Conservation (phyloP, 176 grass and related monocot genomes). For the Oryza australiensis region DNA sequence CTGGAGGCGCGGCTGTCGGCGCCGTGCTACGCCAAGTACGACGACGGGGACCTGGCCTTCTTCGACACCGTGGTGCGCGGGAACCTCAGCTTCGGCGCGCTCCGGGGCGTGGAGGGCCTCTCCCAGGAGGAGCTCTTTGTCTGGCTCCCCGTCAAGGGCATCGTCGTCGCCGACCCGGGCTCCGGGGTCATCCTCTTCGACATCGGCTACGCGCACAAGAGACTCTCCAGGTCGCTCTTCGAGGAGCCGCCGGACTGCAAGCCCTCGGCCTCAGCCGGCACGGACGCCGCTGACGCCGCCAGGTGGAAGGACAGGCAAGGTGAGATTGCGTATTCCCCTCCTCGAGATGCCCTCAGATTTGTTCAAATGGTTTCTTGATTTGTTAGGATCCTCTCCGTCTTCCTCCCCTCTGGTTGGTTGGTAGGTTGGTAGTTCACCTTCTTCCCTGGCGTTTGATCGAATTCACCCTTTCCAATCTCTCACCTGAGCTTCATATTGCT, state of each 20-base stretch:
- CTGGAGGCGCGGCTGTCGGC: slow-evolving; percentile 58
- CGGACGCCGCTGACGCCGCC: slow-evolving; percentile 28
- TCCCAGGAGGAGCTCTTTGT: slow-evolving; percentile 93
- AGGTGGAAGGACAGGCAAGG: slow-evolving; percentile 42
- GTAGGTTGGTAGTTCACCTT: slow-evolving; percentile 40
- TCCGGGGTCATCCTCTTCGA: slow-evolving; percentile 88
- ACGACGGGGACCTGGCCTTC: slow-evolving; percentile 61
- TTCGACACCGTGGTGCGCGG: slow-evolving; percentile 71
- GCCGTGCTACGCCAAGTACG: slow-evolving; percentile 78
- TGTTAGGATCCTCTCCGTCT: slow-evolving; percentile 1
- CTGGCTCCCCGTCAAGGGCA: slow-evolving; percentile 96
- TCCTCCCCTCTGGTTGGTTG: neutral
- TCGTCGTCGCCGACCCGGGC: slow-evolving; percentile 50
- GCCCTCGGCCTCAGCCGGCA: slow-evolving; percentile 21
- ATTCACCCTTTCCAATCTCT: neutral
- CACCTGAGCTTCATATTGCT: neutral
- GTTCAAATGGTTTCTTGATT: slow-evolving; percentile 23
- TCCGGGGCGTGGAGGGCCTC: slow-evolving; percentile 66
- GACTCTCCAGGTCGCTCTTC: slow-evolving; percentile 74
- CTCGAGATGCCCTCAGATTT: slow-evolving; percentile 34
- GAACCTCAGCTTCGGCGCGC: slow-evolving; percentile 81
- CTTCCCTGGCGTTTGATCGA: slow-evolving; percentile 18
- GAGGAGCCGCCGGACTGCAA: slow-evolving; percentile 87
- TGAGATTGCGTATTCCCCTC: slow-evolving; percentile 39
- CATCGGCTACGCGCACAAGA: slow-evolving; percentile 87